Conservation (phyloP, 2,329 filamentous ascomycete genomes). For the Reticulascus tulasneorum region DNA sequence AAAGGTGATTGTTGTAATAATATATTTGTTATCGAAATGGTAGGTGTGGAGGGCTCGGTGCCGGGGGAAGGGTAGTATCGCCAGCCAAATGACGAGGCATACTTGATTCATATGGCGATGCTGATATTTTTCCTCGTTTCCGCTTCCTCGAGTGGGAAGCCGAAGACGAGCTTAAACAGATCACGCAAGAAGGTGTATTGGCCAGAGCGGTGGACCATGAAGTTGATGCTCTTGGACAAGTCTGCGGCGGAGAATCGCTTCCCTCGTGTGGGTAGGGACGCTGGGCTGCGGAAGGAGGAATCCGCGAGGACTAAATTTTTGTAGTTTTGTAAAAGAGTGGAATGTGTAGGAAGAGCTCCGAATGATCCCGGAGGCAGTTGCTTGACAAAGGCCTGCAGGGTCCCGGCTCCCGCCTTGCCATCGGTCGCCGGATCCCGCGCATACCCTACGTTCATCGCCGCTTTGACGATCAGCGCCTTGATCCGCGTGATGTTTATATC, state of each 20-base stretch:
- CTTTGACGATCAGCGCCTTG: slow-evolving; percentile 76
- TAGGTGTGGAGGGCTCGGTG: too few species aligned
- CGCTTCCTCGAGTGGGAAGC: slow-evolving; percentile 76
- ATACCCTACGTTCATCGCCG: slow-evolving; percentile 81
- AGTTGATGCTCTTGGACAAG: slow-evolving; percentile 72
- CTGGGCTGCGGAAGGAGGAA: slow-evolving; percentile 55
- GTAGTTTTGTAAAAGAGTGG: slow-evolving; percentile 71
- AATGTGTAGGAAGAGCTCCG: slow-evolving; percentile 67
- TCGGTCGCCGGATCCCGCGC: slow-evolving; percentile 51
- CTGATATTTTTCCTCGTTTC: slow-evolving; percentile 62
- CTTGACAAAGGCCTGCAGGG: slow-evolving; percentile 73
- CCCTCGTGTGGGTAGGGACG: slow-evolving; percentile 51
- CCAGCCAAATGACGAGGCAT: too few species aligned
- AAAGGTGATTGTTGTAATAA: too few species aligned
- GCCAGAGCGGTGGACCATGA: slow-evolving; percentile 65
- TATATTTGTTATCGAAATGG: too few species aligned
- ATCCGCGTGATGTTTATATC: slow-evolving; percentile 74
- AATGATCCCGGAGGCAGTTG: slow-evolving; percentile 73
- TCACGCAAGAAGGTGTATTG: slow-evolving; percentile 79
- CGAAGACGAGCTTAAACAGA: slow-evolving; percentile 79
- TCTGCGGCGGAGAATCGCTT: slow-evolving; percentile 67
- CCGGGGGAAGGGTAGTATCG: too few species aligned
- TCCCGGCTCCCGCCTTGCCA: slow-evolving; percentile 41
- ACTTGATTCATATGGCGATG: slow-evolving; percentile 47
- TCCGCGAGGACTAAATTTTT: slow-evolving; percentile 75